A percentile compares a stretch with the other conserved stretches of the same genome.
Conservation (phyloP, 2,329 filamentous ascomycete species). For the Cytospora schulzeri region DNA sequence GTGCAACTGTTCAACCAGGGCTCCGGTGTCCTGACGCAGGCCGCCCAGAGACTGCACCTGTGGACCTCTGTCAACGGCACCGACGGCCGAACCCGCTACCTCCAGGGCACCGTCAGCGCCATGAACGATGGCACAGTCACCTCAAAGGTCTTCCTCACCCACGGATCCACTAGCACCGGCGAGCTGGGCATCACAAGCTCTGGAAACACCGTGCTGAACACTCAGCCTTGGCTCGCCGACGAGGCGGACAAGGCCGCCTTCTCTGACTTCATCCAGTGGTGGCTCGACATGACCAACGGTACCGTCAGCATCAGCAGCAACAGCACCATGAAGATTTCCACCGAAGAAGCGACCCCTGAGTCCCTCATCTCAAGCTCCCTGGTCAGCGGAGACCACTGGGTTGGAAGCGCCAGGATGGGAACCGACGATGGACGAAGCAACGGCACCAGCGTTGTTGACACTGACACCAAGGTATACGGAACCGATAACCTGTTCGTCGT, state of each 20-base stretch:
- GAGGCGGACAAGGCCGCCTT: constrained; percentile 31
- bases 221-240: constrained; percentile 31
- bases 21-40: constrained; percentile 32
- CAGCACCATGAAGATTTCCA: constrained; percentile 6
- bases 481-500: constrained; percentile 65
- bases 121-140: constrained; percentile 29
- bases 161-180: constrained; percentile 32
- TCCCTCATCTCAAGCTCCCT: constrained; percentile 14
- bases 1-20: constrained; percentile 30
- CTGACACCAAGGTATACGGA: constrained; percentile 59
- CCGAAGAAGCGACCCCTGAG: not conserved
- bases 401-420: constrained; percentile 58
- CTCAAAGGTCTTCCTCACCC: constrained; percentile 32
- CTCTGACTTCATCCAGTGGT: constrained; percentile 23
- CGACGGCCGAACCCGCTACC: constrained; percentile 32
- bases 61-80: constrained; percentile 31
- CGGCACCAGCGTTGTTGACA: constrained; percentile 57
- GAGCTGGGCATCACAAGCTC: constrained; percentile 31
- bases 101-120: constrained; percentile 32
- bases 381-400: constrained; percentile 23
- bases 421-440: constrained; percentile 50
- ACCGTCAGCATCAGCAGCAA: constrained; percentile 6
- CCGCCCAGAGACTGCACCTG: constrained; percentile 31
- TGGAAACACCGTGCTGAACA: constrained; percentile 32
- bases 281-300: constrained; percentile 21